phyloP scores from a whole-genome alignment of 2,329 filamentous ascomycete genomes.

The Microcera coccophila region DNA sequence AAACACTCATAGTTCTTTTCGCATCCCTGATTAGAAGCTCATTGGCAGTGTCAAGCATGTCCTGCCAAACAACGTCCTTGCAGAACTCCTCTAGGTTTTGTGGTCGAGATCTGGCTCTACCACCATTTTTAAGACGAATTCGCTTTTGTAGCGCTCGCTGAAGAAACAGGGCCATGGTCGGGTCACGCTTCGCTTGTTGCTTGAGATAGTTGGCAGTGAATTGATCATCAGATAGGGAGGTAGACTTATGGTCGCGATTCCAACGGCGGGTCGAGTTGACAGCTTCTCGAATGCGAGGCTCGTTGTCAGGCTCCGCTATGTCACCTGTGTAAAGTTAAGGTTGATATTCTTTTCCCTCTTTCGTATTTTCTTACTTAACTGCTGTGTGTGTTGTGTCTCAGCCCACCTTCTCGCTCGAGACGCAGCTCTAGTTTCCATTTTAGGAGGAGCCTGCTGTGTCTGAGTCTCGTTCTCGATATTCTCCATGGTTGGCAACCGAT shows the following conservation, averaged over 20 bases:
- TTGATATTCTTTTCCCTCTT: no score
- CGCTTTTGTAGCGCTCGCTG: constrained; percentile 31
- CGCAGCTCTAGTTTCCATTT: constrained; percentile 11
- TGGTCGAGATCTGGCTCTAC: constrained; percentile 12
- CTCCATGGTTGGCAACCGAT: constrained; percentile 17
- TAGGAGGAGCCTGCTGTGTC: not conserved
- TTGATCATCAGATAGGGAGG: constrained; percentile 25
- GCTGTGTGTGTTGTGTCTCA: not conserved
- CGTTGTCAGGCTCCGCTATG: constrained; percentile 10
- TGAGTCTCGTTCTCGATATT: constrained; percentile 14
- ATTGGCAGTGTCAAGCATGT: constrained; percentile 33
- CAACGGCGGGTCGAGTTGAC: constrained; percentile 37
- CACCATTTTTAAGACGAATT: constrained; percentile 9
- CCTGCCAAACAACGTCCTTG: constrained; percentile 29
- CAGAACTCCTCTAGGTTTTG: constrained; percentile 34
- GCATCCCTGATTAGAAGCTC: constrained; percentile 28
- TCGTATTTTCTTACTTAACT: constrained; percentile 8
- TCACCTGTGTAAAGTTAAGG: no score
- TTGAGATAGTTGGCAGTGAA: constrained; percentile 34
- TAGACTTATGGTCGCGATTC: constrained; percentile 38
- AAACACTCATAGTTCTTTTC: constrained; percentile 13
- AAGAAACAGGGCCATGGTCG: constrained; percentile 31
- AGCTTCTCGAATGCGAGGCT: constrained; percentile 32
- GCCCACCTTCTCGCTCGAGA: not conserved
- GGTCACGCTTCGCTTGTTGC: constrained; percentile 36